These are phyloP conservation scores for Pulveroboletus sp. DNA, from an alignment of 768 basidiomycete species.

Conservation along the genomic window DNA sequence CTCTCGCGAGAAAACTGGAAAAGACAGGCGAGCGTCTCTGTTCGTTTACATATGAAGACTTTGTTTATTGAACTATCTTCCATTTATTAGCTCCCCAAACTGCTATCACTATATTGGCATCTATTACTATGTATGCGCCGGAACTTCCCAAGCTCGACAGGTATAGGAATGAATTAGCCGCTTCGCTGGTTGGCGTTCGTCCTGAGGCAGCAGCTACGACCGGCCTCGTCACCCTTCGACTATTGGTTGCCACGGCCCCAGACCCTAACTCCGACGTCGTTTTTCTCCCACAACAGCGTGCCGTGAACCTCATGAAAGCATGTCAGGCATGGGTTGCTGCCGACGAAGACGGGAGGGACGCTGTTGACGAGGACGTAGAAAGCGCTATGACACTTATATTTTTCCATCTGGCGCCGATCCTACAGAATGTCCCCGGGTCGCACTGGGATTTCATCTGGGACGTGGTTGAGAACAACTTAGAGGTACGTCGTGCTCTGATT, in stretches of 20 bases:
- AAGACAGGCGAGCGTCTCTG: conserved; percentile 46
- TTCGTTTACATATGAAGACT: background rate
- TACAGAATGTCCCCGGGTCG: conserved; percentile 79
- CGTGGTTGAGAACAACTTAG: conserved; percentile 80
- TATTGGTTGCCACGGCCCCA: conserved; percentile 71
- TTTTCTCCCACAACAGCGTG: conserved; percentile 81
- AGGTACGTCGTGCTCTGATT: conserved; percentile 46
- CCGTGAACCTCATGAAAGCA: conserved; percentile 82
- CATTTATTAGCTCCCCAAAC: conserved; percentile 58
- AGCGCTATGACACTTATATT: conserved; percentile 73
- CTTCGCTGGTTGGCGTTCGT: conserved; percentile 66
- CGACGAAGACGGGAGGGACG: conserved; percentile 51
- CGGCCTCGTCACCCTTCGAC: conserved; percentile 65
- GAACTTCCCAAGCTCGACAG: conserved; percentile 73
- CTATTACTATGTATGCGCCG: conserved; percentile 56
- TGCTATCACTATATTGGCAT: conserved; percentile 59
- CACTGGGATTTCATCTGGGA: conserved; percentile 97
- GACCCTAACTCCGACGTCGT: conserved; percentile 71
- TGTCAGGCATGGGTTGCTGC: conserved; percentile 77
- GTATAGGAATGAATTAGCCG: conserved; percentile 87
- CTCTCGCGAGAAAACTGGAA: conserved; percentile 61
- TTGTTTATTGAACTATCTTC: background rate
- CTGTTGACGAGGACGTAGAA: conserved; percentile 75
- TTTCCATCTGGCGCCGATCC: conserved; percentile 72
- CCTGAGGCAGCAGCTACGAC: conserved; percentile 58